Evolutionary conservation across 257 asterid species (phyloP), one percentile per base, ranked within the genome.

Genomic region (Salvia splendens): DNA sequence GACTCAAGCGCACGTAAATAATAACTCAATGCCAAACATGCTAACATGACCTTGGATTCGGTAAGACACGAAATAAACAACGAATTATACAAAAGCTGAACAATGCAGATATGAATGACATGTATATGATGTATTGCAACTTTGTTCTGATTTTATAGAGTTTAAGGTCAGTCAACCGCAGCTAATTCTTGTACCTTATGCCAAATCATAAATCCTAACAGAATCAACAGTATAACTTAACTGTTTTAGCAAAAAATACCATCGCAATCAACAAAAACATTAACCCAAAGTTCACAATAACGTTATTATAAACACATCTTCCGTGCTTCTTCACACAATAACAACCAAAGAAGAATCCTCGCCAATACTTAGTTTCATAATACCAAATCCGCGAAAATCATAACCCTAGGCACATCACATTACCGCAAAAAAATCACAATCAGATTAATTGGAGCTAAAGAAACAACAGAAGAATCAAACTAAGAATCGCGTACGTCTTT

Each of bases 401-500:
- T 36, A 69, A 66, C 78, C 80, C 81, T 62, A 78, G 45, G 59
- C 14, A 70, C 77, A 47, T 50, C 66, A 38, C 71, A 79, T 45
- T 32, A 32, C 64, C 49, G 11, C 55, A 56, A 5, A 69, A 69
- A 67, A 52, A 38, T 20, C 77, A 53, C 50, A 51, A 64, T 6
- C 5, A 45, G 52, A 69, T 52, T 70, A 69, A 77, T 24, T 30
- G 49, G 71, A 48, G 51, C 60, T 47, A 59, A 55, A 35, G 12
- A 46, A 48, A 14, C 12, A 51, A 9, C 3, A 35, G 41, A 24
- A 50, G 30, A 24, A 24, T 24, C 12, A 24, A 43, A 20, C 51
- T 15, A 69, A 0, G 28, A 68, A 42, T 12, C 61, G 67, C 86
- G 30, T 40, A 91, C 98, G 74, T 88, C 96, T 85, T 91, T 91